phyloP scores from a whole-genome alignment of 1,284 basidiomycete genomes.

The Malassezia vespertilionis region DNA sequence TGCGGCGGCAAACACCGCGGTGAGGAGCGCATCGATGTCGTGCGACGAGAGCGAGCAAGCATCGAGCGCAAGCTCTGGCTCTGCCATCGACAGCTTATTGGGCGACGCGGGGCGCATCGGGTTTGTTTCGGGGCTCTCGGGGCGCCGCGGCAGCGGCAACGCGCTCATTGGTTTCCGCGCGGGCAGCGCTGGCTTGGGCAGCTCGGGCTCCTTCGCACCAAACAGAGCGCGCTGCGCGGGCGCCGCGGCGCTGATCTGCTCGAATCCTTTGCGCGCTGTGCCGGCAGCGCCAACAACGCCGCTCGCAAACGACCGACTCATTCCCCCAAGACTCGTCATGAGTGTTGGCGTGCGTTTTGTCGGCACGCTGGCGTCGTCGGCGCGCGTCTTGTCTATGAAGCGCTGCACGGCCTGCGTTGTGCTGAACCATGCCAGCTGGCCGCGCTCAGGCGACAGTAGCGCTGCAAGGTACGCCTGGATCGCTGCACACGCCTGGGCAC shows the following conservation, averaged over 20 bases:
- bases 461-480: slow-evolving; percentile 29
- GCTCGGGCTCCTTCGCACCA: background rate
- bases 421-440: slow-evolving; percentile 14
- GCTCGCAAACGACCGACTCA: slow-evolving; percentile 30
- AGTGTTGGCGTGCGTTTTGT: slow-evolving; percentile 7
- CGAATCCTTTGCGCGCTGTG: slow-evolving; percentile 24
- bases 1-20: slow-evolving; percentile 44
- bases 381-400: slow-evolving; percentile 37
- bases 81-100: background rate
- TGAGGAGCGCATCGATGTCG: slow-evolving; percentile 43
- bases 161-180: slow-evolving; percentile 9
- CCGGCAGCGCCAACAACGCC: slow-evolving; percentile 35
- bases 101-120: background rate
- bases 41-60: slow-evolving; percentile 19
- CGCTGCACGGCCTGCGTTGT: slow-evolving; percentile 21
- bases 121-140: background rate
- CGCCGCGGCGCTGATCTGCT: background rate
- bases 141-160: background rate
- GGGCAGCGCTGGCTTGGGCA: slow-evolving; percentile 19
- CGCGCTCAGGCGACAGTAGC: slow-evolving; percentile 21
- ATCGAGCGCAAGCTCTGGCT: background rate
- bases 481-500: slow-evolving; percentile 21
- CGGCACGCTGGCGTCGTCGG: slow-evolving; percentile 24
- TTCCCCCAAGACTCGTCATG: slow-evolving; percentile 19
- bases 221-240: slow-evolving; percentile 1